These are phyloP conservation scores for Leccinum subspadiceum DNA, from an alignment of 1,284 basidiomycete species.

Conservation along the genomic window DNA sequence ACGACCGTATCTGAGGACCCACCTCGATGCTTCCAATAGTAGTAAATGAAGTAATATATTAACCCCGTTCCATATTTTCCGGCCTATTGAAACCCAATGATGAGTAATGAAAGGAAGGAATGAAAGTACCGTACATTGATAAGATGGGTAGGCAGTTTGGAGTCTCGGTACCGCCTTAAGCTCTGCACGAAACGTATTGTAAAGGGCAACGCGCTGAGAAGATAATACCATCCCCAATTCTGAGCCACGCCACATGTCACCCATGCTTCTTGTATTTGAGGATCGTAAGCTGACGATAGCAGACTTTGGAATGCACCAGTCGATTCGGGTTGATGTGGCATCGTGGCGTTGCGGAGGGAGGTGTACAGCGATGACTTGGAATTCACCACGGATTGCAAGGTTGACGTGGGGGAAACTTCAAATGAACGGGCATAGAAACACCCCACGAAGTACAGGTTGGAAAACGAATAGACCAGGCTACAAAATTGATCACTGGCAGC, in stretches of 20 bases:
- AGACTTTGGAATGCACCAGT: neutral
- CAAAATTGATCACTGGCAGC: conserved; percentile 74
- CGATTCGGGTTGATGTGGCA: neutral
- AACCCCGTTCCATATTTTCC: conserved; percentile 79
- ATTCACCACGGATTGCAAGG: neutral
- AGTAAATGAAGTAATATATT: conserved; percentile 64
- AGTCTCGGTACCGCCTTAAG: conserved; percentile 82
- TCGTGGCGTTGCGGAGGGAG: conserved; percentile 1
- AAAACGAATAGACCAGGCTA: conserved; percentile 71
- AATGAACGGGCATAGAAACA: conserved; percentile 59
- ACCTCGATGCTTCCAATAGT: conserved; percentile 72
- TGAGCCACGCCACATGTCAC: conserved; percentile 12
- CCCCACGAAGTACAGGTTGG: conserved; percentile 68
- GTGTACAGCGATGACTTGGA: neutral
- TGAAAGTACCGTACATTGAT: conserved; percentile 65
- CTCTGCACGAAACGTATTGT: conserved; percentile 82
- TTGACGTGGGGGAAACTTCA: neutral
- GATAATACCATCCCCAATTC: conserved; percentile 59
- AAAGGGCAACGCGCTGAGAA: conserved; percentile 59
- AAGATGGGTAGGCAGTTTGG: conserved; percentile 72
- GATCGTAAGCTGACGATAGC: conserved; percentile 16
- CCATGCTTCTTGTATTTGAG: conserved; percentile 20
- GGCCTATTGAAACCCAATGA: conserved; percentile 43
- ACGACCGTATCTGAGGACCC: conserved; percentile 21
- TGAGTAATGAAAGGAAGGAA: conserved; percentile 1